Percentiles rank a stretch among this genome's conserved stretches.
These are phyloP conservation scores for Fusarium abutilonis DNA, from an alignment of 2,329 filamentous ascomycete genomes.

Conservation along the genomic window DNA sequence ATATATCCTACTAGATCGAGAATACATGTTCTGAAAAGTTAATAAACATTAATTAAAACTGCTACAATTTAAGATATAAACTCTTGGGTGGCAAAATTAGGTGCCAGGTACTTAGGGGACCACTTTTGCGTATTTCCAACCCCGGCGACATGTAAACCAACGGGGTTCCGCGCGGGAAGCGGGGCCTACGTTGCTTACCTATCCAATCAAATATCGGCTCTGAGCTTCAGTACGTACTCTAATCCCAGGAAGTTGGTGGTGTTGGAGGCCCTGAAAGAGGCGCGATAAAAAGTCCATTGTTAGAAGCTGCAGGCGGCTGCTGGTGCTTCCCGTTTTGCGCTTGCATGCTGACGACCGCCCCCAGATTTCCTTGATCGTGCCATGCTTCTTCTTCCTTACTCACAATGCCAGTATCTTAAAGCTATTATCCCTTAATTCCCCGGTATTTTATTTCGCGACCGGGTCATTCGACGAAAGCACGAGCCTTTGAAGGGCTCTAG, in stretches of 20 bases:
- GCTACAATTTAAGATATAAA: too few relatives aligned
- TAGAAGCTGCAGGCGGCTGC: constrained; percentile 18
- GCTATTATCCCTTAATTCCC: constrained; percentile 19
- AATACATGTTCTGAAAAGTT: too few relatives aligned
- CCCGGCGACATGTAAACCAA: constrained; percentile 19
- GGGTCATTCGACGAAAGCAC: constrained; percentile 20
- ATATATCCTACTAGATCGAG: too few relatives aligned
- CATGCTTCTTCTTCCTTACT: constrained; percentile 20
- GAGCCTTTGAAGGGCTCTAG: constrained; percentile 34
- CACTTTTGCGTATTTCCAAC: too few relatives aligned
- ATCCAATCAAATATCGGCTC: constrained; percentile 23
- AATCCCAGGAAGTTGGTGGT: constrained; percentile 27
- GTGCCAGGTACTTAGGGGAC: too few relatives aligned
- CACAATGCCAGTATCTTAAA: constrained; percentile 38
- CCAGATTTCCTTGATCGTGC: constrained; percentile 31
- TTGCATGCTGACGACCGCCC: constrained; percentile 36
- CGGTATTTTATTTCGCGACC: constrained; percentile 14
- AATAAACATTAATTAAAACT: too few relatives aligned
- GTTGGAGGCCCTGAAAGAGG: constrained; percentile 29
- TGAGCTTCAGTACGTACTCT: constrained; percentile 4
- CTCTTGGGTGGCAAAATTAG: too few relatives aligned
- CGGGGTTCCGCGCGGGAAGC: constrained; percentile 34
- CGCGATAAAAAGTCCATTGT: constrained; percentile 30
- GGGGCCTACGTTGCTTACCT: constrained; percentile 8
- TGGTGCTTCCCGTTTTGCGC: constrained; percentile 4